Base-by-base conservation (phyloP, 1,284 basidiomycete species). In the Wolfiporia cocos region DNA sequence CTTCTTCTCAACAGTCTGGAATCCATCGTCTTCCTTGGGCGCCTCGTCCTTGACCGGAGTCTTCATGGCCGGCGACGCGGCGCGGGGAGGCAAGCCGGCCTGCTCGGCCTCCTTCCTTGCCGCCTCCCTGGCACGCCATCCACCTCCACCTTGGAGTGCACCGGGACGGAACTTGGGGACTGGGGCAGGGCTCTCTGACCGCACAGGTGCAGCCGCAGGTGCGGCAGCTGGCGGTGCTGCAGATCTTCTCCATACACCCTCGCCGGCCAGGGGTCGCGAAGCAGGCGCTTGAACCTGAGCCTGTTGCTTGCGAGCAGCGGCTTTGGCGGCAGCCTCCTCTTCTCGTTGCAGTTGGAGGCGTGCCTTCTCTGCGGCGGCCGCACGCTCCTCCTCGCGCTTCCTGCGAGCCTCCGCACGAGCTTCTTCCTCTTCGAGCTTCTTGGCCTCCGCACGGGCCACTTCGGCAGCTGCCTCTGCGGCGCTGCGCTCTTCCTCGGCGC, bases 311-410 rank as follows among this genome's bases (percentile, higher is more conserved):
- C 58, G 63, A 26, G 52, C 50, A 32, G 41, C 59, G 51, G 47
- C 62, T 63, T 7, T 53, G 55, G 20, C 73, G 54, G 79, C 74
- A 0, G 88, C 89, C 55, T 92, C 92, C 41, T 88, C 86, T 58
- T 92, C 91, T 46, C 86, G 77, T 56, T 84, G 76, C n/a, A 62
- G 65, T 55, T 84, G 86, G 36, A 71, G 64, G 17, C 73, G 73
- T 2, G 76, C 78, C 29, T 72, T 62, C 52, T 90, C 86, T 17
- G 60, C 34, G 1, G 71, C 73, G 34, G 73, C 76, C 9, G 71
- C 73, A 35, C 86, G 82, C 55, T 92, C 83, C 29, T 62, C 71
- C 41, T 88, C 84, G 43, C 87, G 77, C 47, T 72, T 61, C 49
- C 74, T 76, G 46, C 86, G 81, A 29, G 69, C 54, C 12, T 71